phyloP scores from a whole-genome alignment of 2,329 filamentous ascomycete genomes.

The Diaporthe ampelina region DNA sequence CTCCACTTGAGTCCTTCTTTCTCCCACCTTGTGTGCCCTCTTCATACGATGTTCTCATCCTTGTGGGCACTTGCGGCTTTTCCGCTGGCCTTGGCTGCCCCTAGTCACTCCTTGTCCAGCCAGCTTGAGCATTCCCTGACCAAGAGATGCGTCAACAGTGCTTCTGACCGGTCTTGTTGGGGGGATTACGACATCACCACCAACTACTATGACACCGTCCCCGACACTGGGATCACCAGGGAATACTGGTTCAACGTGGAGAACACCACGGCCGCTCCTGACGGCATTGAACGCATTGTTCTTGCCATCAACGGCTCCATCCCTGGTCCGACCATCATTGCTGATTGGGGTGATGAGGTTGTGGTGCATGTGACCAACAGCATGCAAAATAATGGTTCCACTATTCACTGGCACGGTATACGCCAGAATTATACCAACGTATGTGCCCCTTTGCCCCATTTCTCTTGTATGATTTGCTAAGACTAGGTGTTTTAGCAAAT shows the following conservation, averaged over 20 bases:
- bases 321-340: constrained; percentile 40
- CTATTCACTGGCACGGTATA: constrained; percentile 57
- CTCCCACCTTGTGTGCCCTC: background rate
- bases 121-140: constrained; percentile 21
- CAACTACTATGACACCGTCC: constrained; percentile 51
- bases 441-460: background rate
- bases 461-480: background rate
- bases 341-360: constrained; percentile 55
- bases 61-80: constrained; percentile 28
- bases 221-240: constrained; percentile 57
- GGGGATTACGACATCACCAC: constrained; percentile 57
- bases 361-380: constrained; percentile 52
- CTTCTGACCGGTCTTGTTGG: constrained; percentile 50
- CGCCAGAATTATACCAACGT: constrained; percentile 51
- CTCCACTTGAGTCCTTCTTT: background rate
- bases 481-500: constrained; percentile 39
- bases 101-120: background rate
- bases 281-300: constrained; percentile 53
- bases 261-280: constrained; percentile 52
- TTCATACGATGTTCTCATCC: constrained; percentile 24
- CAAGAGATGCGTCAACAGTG: constrained; percentile 44
- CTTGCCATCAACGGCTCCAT: constrained; percentile 55
- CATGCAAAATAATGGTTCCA: constrained; percentile 53
- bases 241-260: too few species aligned
- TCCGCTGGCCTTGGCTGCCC: background rate